phyloP scores from a whole-genome alignment of 2,329 filamentous ascomycete species.

The Paecilomyces formosus region DNA sequence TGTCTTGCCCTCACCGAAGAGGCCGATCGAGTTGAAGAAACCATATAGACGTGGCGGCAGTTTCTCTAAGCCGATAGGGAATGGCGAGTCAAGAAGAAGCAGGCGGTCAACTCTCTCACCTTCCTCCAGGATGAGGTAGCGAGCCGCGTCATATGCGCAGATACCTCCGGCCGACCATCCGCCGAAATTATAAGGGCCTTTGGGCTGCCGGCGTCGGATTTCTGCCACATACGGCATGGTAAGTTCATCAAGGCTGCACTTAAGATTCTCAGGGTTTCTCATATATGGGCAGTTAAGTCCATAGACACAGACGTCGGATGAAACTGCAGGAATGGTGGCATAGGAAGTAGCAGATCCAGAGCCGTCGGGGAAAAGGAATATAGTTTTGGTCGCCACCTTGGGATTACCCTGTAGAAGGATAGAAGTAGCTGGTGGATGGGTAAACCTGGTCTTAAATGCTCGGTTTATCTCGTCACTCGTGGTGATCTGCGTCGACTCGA shows the following conservation, averaged over 20 bases:
- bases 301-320: constrained; percentile 36
- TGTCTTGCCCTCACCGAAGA: constrained; percentile 39
- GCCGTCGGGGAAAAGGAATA: constrained; percentile 41
- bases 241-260: constrained; percentile 27
- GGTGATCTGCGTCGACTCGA: constrained; percentile 14
- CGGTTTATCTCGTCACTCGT: constrained; percentile 15
- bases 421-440: constrained; percentile 33
- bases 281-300: constrained; percentile 38
- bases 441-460: constrained; percentile 7
- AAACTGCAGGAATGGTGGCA: constrained; percentile 33
- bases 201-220: constrained; percentile 41
- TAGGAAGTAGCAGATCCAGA: constrained; percentile 42
- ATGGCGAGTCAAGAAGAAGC: constrained; percentile 60
- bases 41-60: constrained; percentile 50
- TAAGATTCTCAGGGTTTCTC: constrained; percentile 31
- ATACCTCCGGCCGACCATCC: constrained; percentile 76
- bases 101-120: constrained; percentile 54
- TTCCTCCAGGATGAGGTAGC: constrained; percentile 48
- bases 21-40: constrained; percentile 41
- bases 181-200: constrained; percentile 55
- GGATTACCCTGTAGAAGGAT: constrained; percentile 37
- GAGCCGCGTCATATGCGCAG: constrained; percentile 60
- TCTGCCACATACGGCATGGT: constrained; percentile 34
- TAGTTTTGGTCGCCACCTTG: constrained; percentile 32
- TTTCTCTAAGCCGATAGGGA: constrained; percentile 60